Conservation (phyloP, 495 filamentous ascomycete genomes). For the Neurospora intermedia region DNA sequence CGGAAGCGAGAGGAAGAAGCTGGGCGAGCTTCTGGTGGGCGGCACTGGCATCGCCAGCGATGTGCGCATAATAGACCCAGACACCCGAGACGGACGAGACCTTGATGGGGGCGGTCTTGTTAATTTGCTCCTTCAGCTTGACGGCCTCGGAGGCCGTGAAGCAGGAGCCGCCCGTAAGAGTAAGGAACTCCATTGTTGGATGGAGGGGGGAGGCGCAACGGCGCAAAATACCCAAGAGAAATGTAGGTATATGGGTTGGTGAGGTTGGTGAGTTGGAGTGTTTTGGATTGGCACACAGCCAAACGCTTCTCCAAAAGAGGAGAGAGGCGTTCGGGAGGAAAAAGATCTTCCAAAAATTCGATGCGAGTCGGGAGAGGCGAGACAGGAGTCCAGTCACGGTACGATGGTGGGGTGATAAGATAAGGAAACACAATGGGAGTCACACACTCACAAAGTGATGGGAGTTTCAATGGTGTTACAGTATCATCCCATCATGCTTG, state of each 20-base stretch:
- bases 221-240: background rate
- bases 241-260: background rate
- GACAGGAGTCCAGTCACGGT: background rate
- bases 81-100: constrained; percentile 33
- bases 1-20: constrained; percentile 27
- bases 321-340: background rate
- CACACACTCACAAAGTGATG: background rate
- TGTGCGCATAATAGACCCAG: constrained; percentile 42
- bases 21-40: constrained; percentile 29
- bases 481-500: background rate
- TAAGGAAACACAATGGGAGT: background rate
- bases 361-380: background rate
- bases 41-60: constrained; percentile 22
- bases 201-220: background rate
- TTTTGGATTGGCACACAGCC: constrained; percentile 3
- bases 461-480: background rate
- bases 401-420: background rate
- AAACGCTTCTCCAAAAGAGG: background rate
- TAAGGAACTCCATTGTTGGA: constrained; percentile 19
- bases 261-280: background rate
- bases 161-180: constrained; percentile 39
- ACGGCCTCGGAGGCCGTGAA: constrained; percentile 39
- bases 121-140: constrained; percentile 39
- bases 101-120: constrained; percentile 29
- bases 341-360: background rate